Evolutionary conservation across 2,329 filamentous ascomycete genomes (phyloP).

Genomic region (Sclerotiophoma versabilis): DNA sequence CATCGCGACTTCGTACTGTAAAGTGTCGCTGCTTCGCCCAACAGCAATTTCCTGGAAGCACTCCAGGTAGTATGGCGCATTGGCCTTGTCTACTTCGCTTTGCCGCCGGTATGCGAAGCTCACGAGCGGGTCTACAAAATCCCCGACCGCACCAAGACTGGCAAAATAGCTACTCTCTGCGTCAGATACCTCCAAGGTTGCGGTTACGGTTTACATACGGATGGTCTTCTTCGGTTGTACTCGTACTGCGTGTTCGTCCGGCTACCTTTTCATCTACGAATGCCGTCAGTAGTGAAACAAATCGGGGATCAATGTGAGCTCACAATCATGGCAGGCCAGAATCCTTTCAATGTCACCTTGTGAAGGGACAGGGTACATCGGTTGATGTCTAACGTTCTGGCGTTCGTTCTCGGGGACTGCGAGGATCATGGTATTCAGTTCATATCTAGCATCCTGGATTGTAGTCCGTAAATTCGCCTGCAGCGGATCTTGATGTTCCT

Average conservation of each 20-base stretch:
- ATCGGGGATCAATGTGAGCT: background rate
- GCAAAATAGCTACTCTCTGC: slow-evolving; percentile 60
- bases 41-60: slow-evolving; percentile 67
- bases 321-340: slow-evolving; percentile 49
- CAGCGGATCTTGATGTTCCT: slow-evolving; percentile 27
- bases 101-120: slow-evolving; percentile 70
- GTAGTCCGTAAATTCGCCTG: slow-evolving; percentile 32
- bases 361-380: slow-evolving; percentile 46
- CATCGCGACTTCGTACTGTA: slow-evolving; percentile 65
- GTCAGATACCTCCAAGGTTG: background rate
- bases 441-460: slow-evolving; percentile 67
- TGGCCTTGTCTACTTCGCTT: slow-evolving; percentile 60
- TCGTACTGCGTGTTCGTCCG: slow-evolving; percentile 37
- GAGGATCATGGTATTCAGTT: slow-evolving; percentile 62
- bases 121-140: slow-evolving; percentile 69
- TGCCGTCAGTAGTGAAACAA: slow-evolving; percentile 17
- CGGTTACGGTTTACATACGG: slow-evolving; percentile 29
- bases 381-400: slow-evolving; percentile 35
- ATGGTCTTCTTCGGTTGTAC: slow-evolving; percentile 46
- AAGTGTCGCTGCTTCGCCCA: slow-evolving; percentile 62
- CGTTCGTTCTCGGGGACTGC: slow-evolving; percentile 45
- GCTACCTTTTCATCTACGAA: slow-evolving; percentile 34
- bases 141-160: slow-evolving; percentile 66
- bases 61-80: slow-evolving; percentile 68
- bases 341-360: slow-evolving; percentile 49